Conservation (phyloP, 306 rosid species). For the Albizia julibrissin region DNA sequence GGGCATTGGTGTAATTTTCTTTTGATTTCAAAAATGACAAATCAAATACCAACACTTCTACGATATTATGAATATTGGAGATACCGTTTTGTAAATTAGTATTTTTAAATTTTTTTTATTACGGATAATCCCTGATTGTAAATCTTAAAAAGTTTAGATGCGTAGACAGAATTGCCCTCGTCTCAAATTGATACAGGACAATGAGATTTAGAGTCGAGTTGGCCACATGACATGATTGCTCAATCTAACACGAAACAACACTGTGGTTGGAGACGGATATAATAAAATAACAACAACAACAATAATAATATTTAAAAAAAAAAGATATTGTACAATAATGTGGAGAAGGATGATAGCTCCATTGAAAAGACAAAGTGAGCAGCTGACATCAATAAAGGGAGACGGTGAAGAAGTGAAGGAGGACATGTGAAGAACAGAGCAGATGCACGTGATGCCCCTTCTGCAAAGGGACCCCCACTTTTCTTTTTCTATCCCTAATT, state of each 20-base stretch:
- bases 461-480: neutral
- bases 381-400: neutral
- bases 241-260: neutral
- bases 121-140: no score
- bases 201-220: neutral
- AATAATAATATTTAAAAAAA: neutral
- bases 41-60: no score
- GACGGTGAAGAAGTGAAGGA: neutral
- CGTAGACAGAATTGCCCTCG: neutral
- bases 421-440: conserved; percentile 33
- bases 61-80: no score
- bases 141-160: neutral
- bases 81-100: no score
- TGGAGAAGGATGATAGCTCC: neutral
- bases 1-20: no score
- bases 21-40: no score
- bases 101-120: no score
- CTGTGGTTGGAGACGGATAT: neutral
- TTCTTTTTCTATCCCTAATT: neutral
- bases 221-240: neutral
- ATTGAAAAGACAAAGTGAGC: neutral
- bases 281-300: neutral
- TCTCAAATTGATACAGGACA: neutral
- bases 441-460: conserved; percentile 32
- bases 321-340: neutral